Base-by-base conservation (phyloP, 768 basidiomycete species). In the Daedalea quercina region DNA sequence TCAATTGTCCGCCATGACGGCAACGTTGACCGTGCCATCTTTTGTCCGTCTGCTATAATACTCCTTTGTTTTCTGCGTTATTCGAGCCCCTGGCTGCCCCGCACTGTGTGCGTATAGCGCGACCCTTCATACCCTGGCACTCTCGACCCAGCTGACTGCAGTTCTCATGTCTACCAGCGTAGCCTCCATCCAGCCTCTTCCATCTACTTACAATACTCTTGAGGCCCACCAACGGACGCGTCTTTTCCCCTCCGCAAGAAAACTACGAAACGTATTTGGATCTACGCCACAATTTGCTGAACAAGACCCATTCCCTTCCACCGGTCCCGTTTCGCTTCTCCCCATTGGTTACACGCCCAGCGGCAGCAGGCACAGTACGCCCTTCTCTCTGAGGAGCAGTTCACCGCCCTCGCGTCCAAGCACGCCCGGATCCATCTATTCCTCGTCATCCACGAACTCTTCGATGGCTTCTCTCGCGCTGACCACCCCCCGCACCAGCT, bases 161-260 rank as follows among this genome's bases (percentile, higher is more conserved):
- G 4, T 6, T 11, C 6, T 13, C 46, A 47, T 47, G 46, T 26
- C 24, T 26, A 11, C 31, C 46, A 47, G 12, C 13, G 13, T 25
- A 9, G 26, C 46, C 46, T 11, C 28, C 46, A 12, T 31, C 24
- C 25, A 26, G 13, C 28, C 46, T n/a, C 13, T 26, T 8, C 82
- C 83, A 1, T 80, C 81, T 0, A 86, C 84, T 22, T 76, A 71
- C n/a, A 85, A 86, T 63, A 67, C 70, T 9, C 65, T 82, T 50
- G 76, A 77, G 7, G 58, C 72, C 0, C 61, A 70, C 9, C 78
- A 84, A 63, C 76, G 81, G 12, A 60, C 69, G 11, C 78, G 78
- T 47, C 74, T 85, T 22, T 57, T 82, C 25, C 78, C 80, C 25
- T 76, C 77, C 25, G 76, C 81, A 8, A 76, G 74, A 57, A 85